Percentiles rank a stretch among this genome's conserved stretches.
Conservation (phyloP, 1,284 basidiomycete species). For the Trichosporon sp. region DNA sequence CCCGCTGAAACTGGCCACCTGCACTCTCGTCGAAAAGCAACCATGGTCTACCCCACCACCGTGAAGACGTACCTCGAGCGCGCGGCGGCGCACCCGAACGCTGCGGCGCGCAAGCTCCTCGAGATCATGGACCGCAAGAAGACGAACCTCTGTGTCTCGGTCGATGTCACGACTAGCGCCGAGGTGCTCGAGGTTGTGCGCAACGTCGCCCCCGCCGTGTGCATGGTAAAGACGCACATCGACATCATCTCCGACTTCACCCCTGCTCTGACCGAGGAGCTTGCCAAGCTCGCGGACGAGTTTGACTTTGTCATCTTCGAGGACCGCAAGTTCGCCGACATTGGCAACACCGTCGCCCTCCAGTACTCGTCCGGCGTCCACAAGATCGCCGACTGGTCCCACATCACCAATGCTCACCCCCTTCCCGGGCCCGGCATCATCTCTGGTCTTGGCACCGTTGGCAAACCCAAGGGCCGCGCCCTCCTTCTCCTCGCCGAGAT, state of each 20-base stretch:
- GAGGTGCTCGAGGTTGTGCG: conserved; percentile 86
- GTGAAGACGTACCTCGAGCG: conserved; percentile 67
- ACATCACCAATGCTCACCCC: conserved; percentile 95
- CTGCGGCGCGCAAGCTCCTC: conserved; percentile 74
- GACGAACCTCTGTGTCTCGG: conserved; percentile 90
- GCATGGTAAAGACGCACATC: conserved; percentile 98
- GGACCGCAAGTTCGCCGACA: conserved; percentile 99
- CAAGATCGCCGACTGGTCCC: conserved; percentile 93
- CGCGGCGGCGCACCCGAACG: conserved; percentile 67
- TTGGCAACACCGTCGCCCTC: conserved; percentile 93
- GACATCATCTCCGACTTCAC: conserved; percentile 96
- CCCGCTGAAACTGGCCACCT: background rate
- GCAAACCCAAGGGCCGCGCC: conserved; percentile 79
- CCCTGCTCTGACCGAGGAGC: conserved; percentile 67
- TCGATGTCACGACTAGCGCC: conserved; percentile 82
- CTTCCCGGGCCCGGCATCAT: conserved; percentile 94
- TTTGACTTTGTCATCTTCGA: conserved; percentile 98
- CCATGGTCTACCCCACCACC: conserved; percentile 44
- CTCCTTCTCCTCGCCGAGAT: conserved; percentile 94
- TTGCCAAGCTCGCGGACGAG: conserved; percentile 72
- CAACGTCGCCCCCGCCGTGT: conserved; percentile 82
- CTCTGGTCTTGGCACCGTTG: conserved; percentile 81
- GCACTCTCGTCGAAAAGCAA: background rate
- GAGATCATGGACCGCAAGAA: conserved; percentile 84
- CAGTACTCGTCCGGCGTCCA: conserved; percentile 94